These are phyloP conservation scores for Hondaea fermentalgiana DNA, from an alignment of 108 stramenopile species.

Conservation along the genomic window DNA sequence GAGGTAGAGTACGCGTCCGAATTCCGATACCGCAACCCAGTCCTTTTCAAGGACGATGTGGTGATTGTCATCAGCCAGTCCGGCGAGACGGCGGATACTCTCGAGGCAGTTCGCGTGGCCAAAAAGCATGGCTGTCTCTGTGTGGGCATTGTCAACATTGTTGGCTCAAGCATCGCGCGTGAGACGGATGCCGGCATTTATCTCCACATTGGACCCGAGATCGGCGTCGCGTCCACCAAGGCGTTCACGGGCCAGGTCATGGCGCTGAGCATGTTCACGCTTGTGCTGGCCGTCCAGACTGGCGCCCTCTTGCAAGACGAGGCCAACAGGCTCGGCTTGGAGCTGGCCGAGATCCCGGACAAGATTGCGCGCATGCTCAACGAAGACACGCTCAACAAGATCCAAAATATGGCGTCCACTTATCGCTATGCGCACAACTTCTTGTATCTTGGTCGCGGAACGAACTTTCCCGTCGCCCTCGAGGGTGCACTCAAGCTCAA, in stretches of 20 bases:
- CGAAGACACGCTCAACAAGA: background rate
- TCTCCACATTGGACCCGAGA: slow-evolving; percentile 96
- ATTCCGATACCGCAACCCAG: slow-evolving; percentile 14
- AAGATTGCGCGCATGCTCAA: background rate
- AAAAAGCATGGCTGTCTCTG: slow-evolving; percentile 72
- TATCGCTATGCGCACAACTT: slow-evolving; percentile 24
- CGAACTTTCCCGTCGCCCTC: slow-evolving; percentile 78
- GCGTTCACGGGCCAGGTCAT: slow-evolving; percentile 98
- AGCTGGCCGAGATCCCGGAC: background rate
- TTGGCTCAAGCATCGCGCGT: slow-evolving; percentile 90
- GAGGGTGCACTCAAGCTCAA: slow-evolving; percentile 99
- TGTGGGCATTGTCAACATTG: slow-evolving; percentile 88
- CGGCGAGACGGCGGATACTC: slow-evolving; percentile 97
- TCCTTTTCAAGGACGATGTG: slow-evolving; percentile 49
- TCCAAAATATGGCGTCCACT: background rate
- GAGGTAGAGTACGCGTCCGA: slow-evolving; percentile 32
- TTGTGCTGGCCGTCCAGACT: slow-evolving; percentile 50
- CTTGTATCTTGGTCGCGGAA: slow-evolving; percentile 16
- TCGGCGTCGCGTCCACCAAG: slow-evolving; percentile 98
- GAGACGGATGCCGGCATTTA: slow-evolving; percentile 93
- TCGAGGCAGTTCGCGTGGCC: slow-evolving; percentile 70
- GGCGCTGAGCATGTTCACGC: slow-evolving; percentile 83
- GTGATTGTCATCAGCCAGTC: slow-evolving; percentile 87
- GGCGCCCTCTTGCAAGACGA: background rate
- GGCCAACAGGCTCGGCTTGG: background rate